Evolutionary conservation across 2,329 filamentous ascomycete genomes (phyloP).

Genomic region (Epichloe coenophiala): DNA sequence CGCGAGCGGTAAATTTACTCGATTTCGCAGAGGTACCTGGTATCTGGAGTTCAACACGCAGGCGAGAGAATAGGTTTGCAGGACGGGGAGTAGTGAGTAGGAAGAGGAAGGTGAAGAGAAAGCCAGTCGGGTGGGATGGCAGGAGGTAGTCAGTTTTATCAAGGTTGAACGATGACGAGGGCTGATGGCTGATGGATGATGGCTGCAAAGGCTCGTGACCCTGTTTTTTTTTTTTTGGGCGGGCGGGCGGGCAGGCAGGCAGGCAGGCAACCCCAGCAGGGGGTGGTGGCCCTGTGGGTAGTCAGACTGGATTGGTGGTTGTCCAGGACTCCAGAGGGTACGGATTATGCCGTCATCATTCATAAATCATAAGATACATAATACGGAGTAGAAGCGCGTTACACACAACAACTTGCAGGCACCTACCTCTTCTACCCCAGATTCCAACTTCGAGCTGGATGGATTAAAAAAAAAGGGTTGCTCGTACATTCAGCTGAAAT

Average conservation of each 20-base stretch:
- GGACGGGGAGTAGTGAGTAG: conserved; percentile 19
- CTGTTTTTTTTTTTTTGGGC: neutral
- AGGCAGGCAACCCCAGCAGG: neutral
- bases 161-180: conserved; percentile 1
- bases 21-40: neutral
- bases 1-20: neutral
- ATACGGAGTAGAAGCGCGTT: too few relatives aligned
- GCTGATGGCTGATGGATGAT: neutral
- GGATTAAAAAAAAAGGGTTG: too few relatives aligned
- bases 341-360: too few relatives aligned
- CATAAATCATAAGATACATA: too few relatives aligned
- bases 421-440: too few relatives aligned
- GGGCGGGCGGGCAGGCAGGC: neutral
- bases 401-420: too few relatives aligned
- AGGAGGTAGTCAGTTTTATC: neutral
- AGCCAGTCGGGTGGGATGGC: neutral
- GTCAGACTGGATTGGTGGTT: too few relatives aligned
- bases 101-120: neutral
- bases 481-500: too few relatives aligned
- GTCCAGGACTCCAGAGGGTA: too few relatives aligned
- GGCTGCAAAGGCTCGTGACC: neutral
- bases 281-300: too few relatives aligned
- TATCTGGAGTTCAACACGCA: neutral
- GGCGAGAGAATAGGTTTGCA: neutral
- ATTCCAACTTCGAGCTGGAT: too few relatives aligned